A percentile compares a stretch with the other conserved stretches of the same genome.
These are phyloP conservation scores for Nannochloropsis granulata DNA, from an alignment of 108 stramenopile species.

Conservation along the genomic window DNA sequence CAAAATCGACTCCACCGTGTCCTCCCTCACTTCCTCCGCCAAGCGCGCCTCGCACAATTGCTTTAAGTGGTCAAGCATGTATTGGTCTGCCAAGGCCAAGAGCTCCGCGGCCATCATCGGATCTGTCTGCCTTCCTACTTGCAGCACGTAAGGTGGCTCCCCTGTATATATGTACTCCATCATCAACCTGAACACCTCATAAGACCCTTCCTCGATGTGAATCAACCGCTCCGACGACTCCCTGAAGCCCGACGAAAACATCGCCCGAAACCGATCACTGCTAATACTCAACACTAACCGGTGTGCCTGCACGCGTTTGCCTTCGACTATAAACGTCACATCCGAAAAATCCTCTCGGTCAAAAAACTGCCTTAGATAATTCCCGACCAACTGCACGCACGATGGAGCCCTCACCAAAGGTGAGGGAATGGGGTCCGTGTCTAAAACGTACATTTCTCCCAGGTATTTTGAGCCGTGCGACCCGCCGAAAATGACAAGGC, in stretches of 20 bases:
- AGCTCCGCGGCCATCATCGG: conserved; percentile 41
- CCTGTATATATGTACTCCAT: conserved; percentile 87
- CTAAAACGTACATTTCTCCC: conserved; percentile 66
- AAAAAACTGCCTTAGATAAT: conserved; percentile 54
- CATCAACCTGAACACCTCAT: conserved; percentile 57
- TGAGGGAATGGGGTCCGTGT: conserved; percentile 63
- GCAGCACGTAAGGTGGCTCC: conserved; percentile 22
- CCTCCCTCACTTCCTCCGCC: conserved; percentile 46
- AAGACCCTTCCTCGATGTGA: conserved; percentile 57
- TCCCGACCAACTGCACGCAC: conserved; percentile 47
- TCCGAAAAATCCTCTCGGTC: conserved; percentile 72
- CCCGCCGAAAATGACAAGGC: conserved; percentile 26
- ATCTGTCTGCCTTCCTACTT: conserved; percentile 34
- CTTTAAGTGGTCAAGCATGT: conserved; percentile 76
- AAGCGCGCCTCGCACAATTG: conserved; percentile 59
- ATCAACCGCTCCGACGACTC: conserved; percentile 50
- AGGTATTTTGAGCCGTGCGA: conserved; percentile 45
- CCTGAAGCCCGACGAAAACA: conserved; percentile 70
- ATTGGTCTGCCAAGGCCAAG: conserved; percentile 74
- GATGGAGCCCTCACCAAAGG: conserved; percentile 49
- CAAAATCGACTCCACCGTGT: conserved; percentile 54
- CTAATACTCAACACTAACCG: conserved; percentile 60
- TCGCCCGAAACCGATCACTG: conserved; percentile 73
- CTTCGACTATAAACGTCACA: conserved; percentile 77
- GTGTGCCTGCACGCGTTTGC: conserved; percentile 60